Conservation (phyloP, 768 basidiomycete genomes). For the Trametes coccinea region DNA sequence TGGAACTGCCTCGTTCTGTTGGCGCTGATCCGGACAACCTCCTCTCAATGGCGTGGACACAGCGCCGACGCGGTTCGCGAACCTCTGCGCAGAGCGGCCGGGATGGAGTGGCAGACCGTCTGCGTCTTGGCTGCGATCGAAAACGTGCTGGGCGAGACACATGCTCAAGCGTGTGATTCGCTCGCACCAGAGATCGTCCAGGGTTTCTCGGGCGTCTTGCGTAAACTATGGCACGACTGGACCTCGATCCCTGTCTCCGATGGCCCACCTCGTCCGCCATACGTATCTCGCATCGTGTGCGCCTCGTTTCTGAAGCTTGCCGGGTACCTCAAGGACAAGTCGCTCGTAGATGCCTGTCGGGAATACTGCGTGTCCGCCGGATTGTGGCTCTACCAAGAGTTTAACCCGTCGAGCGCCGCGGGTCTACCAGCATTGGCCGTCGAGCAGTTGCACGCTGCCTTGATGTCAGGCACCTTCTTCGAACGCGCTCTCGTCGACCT, state of each 20-base stretch:
- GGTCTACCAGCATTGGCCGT: constrained; percentile 9
- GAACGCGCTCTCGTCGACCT: constrained; percentile 18
- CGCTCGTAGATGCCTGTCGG: constrained; percentile 13
- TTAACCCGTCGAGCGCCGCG: background rate
- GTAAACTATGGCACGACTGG: constrained; percentile 39
- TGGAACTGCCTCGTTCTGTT: constrained; percentile 21
- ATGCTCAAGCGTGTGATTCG: background rate
- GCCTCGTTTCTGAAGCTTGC: constrained; percentile 26
- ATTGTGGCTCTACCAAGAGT: constrained; percentile 5
- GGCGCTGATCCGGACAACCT: constrained; percentile 7
- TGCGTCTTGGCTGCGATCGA: constrained; percentile 18
- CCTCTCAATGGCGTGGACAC: background rate
- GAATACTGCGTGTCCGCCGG: background rate
- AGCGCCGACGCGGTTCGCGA: background rate
- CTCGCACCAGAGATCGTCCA: constrained; percentile 2
- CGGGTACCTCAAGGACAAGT: constrained; percentile 14
- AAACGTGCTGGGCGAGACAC: background rate
- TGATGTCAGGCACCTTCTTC: constrained; percentile 14
- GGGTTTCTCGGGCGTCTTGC: constrained; percentile 15
- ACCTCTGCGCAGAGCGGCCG: constrained; percentile 7
- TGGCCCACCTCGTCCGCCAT: background rate
- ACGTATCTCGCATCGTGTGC: constrained; percentile 15
- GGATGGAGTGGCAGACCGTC: constrained; percentile 23
- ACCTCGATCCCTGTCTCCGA: constrained; percentile 9
- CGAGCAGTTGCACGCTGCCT: constrained; percentile 18